phyloP scores from a whole-genome alignment of 2,329 filamentous ascomycete genomes.

The Penicillium sp. region DNA sequence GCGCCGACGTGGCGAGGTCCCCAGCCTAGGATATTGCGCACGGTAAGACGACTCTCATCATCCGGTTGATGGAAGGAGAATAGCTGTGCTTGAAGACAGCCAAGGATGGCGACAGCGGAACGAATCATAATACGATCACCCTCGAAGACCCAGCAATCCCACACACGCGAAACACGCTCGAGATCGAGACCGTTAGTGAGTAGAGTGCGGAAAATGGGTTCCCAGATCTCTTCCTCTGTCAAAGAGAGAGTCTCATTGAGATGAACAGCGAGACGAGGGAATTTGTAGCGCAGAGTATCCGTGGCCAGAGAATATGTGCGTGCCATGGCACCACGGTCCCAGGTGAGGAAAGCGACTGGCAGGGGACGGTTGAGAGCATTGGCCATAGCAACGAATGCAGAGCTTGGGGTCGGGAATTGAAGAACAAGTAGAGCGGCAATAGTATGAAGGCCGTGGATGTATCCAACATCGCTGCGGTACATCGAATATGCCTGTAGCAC shows the following conservation, averaged over 20 bases:
- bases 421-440: conserved; percentile 61
- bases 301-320: conserved; percentile 58
- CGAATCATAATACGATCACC: conserved; percentile 54
- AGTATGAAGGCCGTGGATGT: conserved; percentile 60
- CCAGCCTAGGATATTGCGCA: conserved; percentile 39
- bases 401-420: conserved; percentile 53
- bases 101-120: conserved; percentile 46
- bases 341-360: conserved; percentile 61
- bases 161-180: conserved; percentile 57
- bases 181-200: conserved; percentile 55
- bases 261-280: conserved; percentile 55
- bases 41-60: conserved; percentile 36
- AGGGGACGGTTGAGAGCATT: conserved; percentile 63
- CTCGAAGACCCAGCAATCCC: conserved; percentile 65
- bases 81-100: conserved; percentile 45
- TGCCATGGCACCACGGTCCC: conserved; percentile 57
- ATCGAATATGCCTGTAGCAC: conserved; percentile 64
- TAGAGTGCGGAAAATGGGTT: conserved; percentile 56
- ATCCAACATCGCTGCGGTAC: conserved; percentile 65
- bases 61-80: conserved; percentile 40
- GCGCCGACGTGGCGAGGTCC: conserved; percentile 36
- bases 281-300: conserved; percentile 59
- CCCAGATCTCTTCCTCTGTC: conserved; percentile 49
- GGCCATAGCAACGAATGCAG: conserved; percentile 60
- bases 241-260: conserved; percentile 45